phyloP scores from a whole-genome alignment of 2,329 filamentous ascomycete species.

The Cladophialophora psammophila region DNA sequence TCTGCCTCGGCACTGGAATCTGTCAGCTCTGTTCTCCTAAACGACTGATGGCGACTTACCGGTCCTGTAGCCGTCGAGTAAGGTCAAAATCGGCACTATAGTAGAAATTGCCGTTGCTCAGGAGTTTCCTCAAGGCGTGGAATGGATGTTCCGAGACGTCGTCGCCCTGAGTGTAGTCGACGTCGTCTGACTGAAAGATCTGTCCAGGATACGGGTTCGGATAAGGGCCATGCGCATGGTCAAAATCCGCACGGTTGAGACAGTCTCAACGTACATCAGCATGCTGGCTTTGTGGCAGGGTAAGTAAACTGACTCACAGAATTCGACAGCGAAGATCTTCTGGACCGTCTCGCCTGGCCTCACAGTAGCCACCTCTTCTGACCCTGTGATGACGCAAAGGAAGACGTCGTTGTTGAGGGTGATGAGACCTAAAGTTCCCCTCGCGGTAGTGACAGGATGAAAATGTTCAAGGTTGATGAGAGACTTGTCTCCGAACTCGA shows the following conservation, averaged over 20 bases:
- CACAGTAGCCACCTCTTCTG: conserved; percentile 78
- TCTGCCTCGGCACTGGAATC: conserved; percentile 71
- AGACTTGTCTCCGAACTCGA: conserved; percentile 77
- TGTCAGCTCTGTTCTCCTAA: conserved; percentile 34
- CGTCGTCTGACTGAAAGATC: conserved; percentile 61
- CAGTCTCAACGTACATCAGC: conserved; percentile 67
- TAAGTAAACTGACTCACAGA: conserved; percentile 57
- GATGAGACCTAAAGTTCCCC: conserved; percentile 88
- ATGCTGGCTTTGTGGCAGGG: conserved; percentile 1
- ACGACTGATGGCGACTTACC: conserved; percentile 57
- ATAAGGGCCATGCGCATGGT: conserved; percentile 69
- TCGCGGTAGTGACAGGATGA: conserved; percentile 76
- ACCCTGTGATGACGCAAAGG: conserved; percentile 84
- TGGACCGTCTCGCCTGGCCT: conserved; percentile 88
- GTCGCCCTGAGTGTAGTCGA: conserved; percentile 69
- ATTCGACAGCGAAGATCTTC: conserved; percentile 84
- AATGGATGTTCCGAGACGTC: conserved; percentile 84
- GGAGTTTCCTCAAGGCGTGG: conserved; percentile 85
- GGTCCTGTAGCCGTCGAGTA: conserved; percentile 89
- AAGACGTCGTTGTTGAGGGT: conserved; percentile 86
- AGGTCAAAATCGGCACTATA: conserved; percentile 99
- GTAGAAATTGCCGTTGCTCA: conserved; percentile 94
- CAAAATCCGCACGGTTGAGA: conserved; percentile 84
- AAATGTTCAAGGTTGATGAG: conserved; percentile 76
- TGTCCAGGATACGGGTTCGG: conserved; percentile 64